A percentile compares a stretch with the other conserved stretches of the same genome.
These are phyloP conservation scores for Suhomyces sp. DNA, from an alignment of 805 yeast species.

Conservation along the genomic window DNA sequence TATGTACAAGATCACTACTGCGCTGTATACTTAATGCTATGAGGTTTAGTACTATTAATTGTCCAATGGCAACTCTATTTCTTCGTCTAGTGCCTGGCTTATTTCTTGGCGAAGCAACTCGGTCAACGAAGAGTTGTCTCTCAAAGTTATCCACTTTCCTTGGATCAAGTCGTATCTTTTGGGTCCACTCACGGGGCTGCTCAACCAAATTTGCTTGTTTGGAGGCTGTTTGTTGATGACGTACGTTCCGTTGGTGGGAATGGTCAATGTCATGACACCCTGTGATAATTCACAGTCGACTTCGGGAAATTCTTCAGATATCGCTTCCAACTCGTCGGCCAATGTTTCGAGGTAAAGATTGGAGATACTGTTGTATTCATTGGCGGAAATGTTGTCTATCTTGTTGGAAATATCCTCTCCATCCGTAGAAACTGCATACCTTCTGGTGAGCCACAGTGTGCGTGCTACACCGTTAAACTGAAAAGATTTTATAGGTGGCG, in stretches of 20 bases:
- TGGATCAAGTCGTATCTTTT: slow-evolving; percentile 66
- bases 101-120: slow-evolving; percentile 30
- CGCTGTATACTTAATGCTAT: neutral
- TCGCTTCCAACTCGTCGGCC: slow-evolving; percentile 61
- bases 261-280: slow-evolving; percentile 77
- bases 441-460: slow-evolving; percentile 2
- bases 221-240: slow-evolving; percentile 98
- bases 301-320: slow-evolving; percentile 60
- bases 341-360: slow-evolving; percentile 68
- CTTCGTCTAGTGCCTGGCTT: slow-evolving; percentile 22
- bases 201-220: slow-evolving; percentile 92
- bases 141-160: slow-evolving; percentile 73
- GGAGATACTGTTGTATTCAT: slow-evolving; percentile 62
- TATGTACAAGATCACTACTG: neutral
- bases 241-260: slow-evolving; percentile 77
- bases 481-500: neutral
- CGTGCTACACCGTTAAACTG: neutral
- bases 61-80: slow-evolving; percentile 12
- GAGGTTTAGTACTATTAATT: neutral
- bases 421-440: slow-evolving; percentile 39
- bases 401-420: slow-evolving; percentile 54
- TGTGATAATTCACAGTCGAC: slow-evolving; percentile 77
- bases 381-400: slow-evolving; percentile 45
- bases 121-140: slow-evolving; percentile 52
- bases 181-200: slow-evolving; percentile 93